phyloP scores from a whole-genome alignment of 2,329 filamentous ascomycete species.

The Rhynchosporium agropyri region DNA sequence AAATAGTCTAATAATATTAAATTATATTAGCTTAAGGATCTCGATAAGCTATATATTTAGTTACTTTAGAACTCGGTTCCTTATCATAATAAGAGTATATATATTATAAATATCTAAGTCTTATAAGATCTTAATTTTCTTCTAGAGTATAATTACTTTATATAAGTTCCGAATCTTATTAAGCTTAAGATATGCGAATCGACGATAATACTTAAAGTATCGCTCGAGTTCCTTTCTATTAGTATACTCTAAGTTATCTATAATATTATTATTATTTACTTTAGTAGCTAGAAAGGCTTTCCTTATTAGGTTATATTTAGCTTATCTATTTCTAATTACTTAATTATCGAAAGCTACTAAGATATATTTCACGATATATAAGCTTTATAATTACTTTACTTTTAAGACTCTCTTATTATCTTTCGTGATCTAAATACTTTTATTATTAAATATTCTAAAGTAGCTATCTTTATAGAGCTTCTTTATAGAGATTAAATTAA shows the following conservation, averaged over 20 bases:
- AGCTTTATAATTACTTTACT: background rate
- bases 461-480: background rate
- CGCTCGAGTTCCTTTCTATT: background rate
- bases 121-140: no score
- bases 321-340: background rate
- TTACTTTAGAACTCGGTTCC: no score
- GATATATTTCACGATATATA: background rate
- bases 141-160: no score
- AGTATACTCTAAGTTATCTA: background rate
- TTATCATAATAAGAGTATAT: no score
- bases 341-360: no score
- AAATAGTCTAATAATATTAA: background rate
- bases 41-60: no score
- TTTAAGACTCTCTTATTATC: background rate
- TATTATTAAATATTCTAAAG: background rate
- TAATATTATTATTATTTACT: background rate
- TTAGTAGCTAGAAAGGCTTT: background rate
- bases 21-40: background rate
- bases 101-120: no score
- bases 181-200: background rate
- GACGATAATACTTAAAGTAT: background rate
- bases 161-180: constrained; percentile 8
- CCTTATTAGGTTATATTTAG: background rate
- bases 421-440: background rate
- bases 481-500: background rate